A percentile compares a stretch with the other conserved stretches of the same genome.
phyloP scores from a whole-genome alignment of 257 asterid species.

The Capsicum rhomboideum region DNA sequence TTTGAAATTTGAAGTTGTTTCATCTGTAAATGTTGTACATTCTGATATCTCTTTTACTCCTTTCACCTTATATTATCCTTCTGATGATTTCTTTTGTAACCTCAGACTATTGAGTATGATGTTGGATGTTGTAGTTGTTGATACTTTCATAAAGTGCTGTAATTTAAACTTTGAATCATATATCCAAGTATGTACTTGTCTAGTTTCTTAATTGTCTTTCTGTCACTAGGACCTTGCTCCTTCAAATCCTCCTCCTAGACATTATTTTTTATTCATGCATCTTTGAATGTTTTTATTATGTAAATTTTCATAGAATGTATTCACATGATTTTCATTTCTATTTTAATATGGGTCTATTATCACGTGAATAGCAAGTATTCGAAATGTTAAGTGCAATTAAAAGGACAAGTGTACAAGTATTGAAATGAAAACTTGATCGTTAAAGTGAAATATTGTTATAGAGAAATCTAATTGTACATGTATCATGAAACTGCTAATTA shows the following conservation, averaged over 20 bases:
- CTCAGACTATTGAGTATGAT: constrained; percentile 66
- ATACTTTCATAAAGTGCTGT: constrained; percentile 73
- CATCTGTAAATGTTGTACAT: constrained; percentile 57
- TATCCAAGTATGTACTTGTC: constrained; percentile 61
- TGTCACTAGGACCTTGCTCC: background rate
- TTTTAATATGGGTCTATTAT: background rate
- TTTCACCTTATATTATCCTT: background rate
- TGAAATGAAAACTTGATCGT: too few species aligned
- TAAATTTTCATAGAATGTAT: background rate
- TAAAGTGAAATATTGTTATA: too few species aligned
- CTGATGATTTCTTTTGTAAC: background rate
- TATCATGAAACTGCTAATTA: too few species aligned
- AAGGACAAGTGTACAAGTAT: background rate
- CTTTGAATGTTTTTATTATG: background rate
- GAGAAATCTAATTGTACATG: too few species aligned
- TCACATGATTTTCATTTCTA: background rate
- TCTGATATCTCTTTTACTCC: background rate
- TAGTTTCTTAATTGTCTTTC: background rate
- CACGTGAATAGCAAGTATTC: background rate
- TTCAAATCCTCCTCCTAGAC: background rate
- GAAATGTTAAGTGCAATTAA: background rate
- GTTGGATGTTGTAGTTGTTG: constrained; percentile 79
- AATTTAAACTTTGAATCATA: constrained; percentile 68
- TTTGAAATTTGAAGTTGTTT: constrained; percentile 84
- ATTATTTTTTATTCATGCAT: background rate